Percentiles rank a stretch among this genome's conserved stretches.
phyloP scores from a whole-genome alignment of 768 basidiomycete genomes.

The Tulasnella sp. region DNA sequence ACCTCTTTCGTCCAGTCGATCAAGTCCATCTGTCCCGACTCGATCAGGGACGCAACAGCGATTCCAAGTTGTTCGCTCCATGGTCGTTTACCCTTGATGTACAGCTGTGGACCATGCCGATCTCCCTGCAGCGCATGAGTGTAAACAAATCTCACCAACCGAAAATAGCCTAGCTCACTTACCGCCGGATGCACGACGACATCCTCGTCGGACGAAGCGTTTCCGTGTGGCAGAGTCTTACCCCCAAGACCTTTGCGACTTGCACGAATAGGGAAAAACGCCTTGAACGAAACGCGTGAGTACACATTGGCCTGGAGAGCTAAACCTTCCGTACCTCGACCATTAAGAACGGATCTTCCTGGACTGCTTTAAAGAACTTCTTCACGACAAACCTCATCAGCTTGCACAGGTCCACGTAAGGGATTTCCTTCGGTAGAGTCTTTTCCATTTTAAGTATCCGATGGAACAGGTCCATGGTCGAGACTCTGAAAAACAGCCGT shows the following conservation, averaged over 20 bases:
- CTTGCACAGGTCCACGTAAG: slow-evolving; percentile 70
- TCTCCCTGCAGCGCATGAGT: not conserved
- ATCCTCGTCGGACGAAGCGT: not conserved
- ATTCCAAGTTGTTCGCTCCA: slow-evolving; percentile 89
- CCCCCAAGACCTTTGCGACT: not conserved
- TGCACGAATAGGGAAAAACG: slow-evolving; percentile 63
- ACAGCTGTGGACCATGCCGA: slow-evolving; percentile 46
- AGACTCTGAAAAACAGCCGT: slow-evolving; percentile 92
- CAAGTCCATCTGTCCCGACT: slow-evolving; percentile 48
- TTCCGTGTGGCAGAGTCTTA: not conserved
- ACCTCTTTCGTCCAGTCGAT: slow-evolving; percentile 79
- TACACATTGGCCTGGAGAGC: not conserved
- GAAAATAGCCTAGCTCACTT: not conserved
- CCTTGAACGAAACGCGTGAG: slow-evolving; percentile 30
- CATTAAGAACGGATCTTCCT: slow-evolving; percentile 73
- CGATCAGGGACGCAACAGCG: slow-evolving; percentile 59
- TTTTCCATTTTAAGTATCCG: slow-evolving; percentile 70
- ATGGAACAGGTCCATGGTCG: slow-evolving; percentile 81
- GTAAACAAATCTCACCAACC: not conserved
- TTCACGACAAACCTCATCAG: slow-evolving; percentile 80
- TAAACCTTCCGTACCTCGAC: slow-evolving; percentile 52
- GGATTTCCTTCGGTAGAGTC: slow-evolving; percentile 63
- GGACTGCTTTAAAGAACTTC: slow-evolving; percentile 87
- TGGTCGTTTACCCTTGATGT: slow-evolving; percentile 76
- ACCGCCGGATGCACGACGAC: not conserved